Evolutionary conservation across 1,139 yeast genomes (phyloP).

Genomic region (Sugiyamaella xylanicola): DNA sequence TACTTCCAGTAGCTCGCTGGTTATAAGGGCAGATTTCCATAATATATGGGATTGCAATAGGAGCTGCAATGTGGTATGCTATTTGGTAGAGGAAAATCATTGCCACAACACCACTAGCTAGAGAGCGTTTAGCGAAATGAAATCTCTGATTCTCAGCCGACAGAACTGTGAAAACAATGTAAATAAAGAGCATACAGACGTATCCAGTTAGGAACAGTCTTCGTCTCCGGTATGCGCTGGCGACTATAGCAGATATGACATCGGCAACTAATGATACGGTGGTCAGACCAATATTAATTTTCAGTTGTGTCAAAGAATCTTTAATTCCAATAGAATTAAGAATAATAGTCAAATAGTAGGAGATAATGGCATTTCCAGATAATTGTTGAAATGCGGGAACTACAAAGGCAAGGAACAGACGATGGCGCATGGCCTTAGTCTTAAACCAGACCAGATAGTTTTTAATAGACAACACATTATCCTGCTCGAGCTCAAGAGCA

Average conservation of each 20-base stretch:
- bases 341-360: constrained; percentile 28
- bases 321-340: constrained; percentile 28
- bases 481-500: constrained; percentile 22
- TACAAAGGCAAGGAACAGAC: constrained; percentile 19
- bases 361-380: constrained; percentile 26
- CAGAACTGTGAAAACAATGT: constrained; percentile 32
- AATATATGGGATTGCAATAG: constrained; percentile 45
- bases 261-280: constrained; percentile 21
- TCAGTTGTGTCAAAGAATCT: constrained; percentile 23
- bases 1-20: constrained; percentile 41
- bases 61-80: constrained; percentile 25
- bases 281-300: constrained; percentile 25
- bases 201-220: constrained; percentile 36
- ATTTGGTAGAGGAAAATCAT: constrained; percentile 27
- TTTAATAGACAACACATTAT: constrained; percentile 11
- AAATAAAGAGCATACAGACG: constrained; percentile 34
- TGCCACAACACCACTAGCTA: constrained; percentile 29
- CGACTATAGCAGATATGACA: constrained; percentile 26
- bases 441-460: constrained; percentile 37
- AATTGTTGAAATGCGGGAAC: constrained; percentile 24
- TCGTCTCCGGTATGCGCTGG: constrained; percentile 43
- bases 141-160: constrained; percentile 33
- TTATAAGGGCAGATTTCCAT: constrained; percentile 46
- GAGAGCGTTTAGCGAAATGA: constrained; percentile 26
- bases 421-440: constrained; percentile 22